Evolutionary conservation across 805 yeast species (phyloP), one percentile per base, ranked within the genome.

Genomic region (Peterozyma xylosa): DNA sequence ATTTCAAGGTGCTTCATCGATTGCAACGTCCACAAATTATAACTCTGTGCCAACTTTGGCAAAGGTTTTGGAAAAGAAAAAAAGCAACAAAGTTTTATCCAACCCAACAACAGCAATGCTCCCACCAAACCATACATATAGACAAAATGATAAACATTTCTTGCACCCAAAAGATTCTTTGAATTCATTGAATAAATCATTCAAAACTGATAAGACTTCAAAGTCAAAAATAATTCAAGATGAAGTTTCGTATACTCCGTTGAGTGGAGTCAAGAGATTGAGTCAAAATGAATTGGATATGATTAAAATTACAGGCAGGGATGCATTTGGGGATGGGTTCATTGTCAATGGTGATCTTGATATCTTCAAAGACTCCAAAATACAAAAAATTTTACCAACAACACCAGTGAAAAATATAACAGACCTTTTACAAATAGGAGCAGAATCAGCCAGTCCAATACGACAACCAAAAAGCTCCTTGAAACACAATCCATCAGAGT

Each of bases 341-440:
- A 60, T 74, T 2, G 64, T 72, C 16, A 73, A 67, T 50, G 82
- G 82, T 14, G 60, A 65, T 41, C 57, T 76, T 39, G 68, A 66
- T 60, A 53, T 82, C 50, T 56, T 86, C 80, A 34, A 59, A 45
- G 56, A 72, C 48, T 55, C 79, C 55, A 53, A 68, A 53, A 60
- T 72, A 50, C 38, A 59, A 51, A 49, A 54, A 32, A 68, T 84
- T 11, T 60, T 78, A 6, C 88, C 90, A 2, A 76, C 81, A 3
- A 82, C 89, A 0, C 90, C 87, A 0, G 78, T 77, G 9, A 81
- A 74, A 55, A 80, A 76, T 49, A 72, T 80, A 71, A 81, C 76
- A 33, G 27, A 21, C 27, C 27, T 21, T 21, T 49, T 69, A 35
- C 58, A 56, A 55, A 48, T 45, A 5, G 37, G 53, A 50, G 11